Evolutionary conservation across 331 rosid species (phyloP).

Genomic region (Malus hybrid): DNA sequence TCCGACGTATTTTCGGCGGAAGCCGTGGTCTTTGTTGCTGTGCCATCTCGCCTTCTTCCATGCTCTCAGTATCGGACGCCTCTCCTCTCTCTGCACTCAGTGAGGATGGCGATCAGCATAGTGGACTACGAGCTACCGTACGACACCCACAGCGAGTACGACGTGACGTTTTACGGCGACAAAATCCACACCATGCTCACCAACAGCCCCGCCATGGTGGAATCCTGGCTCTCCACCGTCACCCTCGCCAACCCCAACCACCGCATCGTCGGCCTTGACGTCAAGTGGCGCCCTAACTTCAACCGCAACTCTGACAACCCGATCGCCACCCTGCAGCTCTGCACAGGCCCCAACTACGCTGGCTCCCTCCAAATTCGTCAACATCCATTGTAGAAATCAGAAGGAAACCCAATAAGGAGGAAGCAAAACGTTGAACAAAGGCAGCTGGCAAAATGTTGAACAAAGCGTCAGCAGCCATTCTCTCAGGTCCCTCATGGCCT

Average conservation of each 20-base stretch:
- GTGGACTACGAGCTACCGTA: slow-evolving; percentile 19
- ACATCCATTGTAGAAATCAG: no score
- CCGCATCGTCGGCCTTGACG: slow-evolving; percentile 50
- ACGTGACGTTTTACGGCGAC: slow-evolving; percentile 21
- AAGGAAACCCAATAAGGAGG: no score
- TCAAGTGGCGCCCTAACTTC: slow-evolving; percentile 71
- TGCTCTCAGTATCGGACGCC: background rate
- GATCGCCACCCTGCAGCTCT: background rate
- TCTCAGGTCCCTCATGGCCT: no score
- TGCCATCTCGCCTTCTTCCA: no score
- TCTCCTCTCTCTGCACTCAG: background rate
- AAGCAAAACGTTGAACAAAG: no score
- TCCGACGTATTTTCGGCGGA: no score
- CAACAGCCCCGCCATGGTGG: slow-evolving; percentile 29
- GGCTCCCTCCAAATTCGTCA: no score
- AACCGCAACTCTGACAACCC: slow-evolving; percentile 21
- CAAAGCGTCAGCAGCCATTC: no score
- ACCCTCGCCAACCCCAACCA: background rate
- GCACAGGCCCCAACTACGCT: no score
- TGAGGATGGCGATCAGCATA: slow-evolving; percentile 11
- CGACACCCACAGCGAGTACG: slow-evolving; percentile 42
- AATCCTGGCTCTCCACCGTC: slow-evolving; percentile 38
- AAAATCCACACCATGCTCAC: slow-evolving; percentile 47
- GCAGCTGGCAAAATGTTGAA: no score
- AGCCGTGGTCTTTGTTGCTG: no score